A percentile compares a stretch with the other conserved stretches of the same genome.
Evolutionary conservation across 2,329 filamentous ascomycete genomes (phyloP).

Genomic region (Aphanocladium album): DNA sequence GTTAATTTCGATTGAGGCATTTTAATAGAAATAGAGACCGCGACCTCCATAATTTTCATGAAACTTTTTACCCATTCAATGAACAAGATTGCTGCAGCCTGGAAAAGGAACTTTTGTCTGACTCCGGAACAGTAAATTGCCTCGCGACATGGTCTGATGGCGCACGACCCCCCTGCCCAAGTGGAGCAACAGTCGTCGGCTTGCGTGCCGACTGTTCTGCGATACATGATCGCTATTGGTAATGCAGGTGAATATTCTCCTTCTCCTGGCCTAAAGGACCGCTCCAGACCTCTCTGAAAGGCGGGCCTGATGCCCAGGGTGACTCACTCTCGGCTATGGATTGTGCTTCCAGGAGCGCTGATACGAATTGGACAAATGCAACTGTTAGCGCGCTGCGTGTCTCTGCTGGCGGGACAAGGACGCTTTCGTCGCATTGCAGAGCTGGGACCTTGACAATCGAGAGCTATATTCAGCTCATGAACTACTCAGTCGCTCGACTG

Average conservation of each 20-base stretch:
- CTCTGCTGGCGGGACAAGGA: too few species aligned
- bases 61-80: not conserved
- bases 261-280: not conserved
- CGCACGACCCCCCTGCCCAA: not conserved
- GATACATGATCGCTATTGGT: not conserved
- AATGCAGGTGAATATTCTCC: not conserved
- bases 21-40: not conserved
- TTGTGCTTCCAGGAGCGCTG: not conserved
- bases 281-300: not conserved
- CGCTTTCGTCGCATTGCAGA: too few species aligned
- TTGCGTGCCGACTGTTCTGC: not conserved
- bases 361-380: not conserved
- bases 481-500: too few species aligned
- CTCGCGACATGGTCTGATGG: not conserved
- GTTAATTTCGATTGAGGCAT: not conserved
- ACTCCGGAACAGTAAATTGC: not conserved
- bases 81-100: not conserved
- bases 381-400: too few species aligned
- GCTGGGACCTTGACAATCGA: too few species aligned
- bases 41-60: not conserved
- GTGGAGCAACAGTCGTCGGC: not conserved
- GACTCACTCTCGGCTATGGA: not conserved
- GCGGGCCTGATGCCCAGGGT: not conserved
- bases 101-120: not conserved
- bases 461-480: too few species aligned